Evolutionary conservation across 768 basidiomycete species (phyloP).

Genomic region (Phlegmacium glaucopus): DNA sequence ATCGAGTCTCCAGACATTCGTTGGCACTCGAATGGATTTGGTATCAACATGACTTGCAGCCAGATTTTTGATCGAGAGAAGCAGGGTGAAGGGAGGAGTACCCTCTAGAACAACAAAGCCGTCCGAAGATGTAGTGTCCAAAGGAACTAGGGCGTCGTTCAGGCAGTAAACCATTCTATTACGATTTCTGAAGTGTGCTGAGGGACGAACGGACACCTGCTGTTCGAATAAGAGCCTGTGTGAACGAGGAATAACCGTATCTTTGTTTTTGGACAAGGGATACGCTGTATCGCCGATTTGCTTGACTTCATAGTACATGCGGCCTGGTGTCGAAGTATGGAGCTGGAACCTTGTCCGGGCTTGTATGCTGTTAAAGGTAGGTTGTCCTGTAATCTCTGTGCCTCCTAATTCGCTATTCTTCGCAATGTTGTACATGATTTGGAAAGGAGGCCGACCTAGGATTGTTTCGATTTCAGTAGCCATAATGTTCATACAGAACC

Average conservation of each 20-base stretch:
- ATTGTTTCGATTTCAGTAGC: background rate
- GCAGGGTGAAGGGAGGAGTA: slow-evolving; percentile 79
- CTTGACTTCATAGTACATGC: slow-evolving; percentile 87
- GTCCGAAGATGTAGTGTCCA: slow-evolving; percentile 50
- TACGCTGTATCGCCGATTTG: slow-evolving; percentile 86
- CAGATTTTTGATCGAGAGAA: slow-evolving; percentile 73
- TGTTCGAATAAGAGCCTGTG: slow-evolving; percentile 81
- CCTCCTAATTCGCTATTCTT: slow-evolving; percentile 64
- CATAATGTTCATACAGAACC: background rate
- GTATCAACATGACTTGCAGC: slow-evolving; percentile 63
- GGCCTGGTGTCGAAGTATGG: slow-evolving; percentile 71
- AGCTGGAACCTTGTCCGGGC: slow-evolving; percentile 76
- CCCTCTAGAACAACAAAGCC: slow-evolving; percentile 73
- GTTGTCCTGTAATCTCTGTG: slow-evolving; percentile 69
- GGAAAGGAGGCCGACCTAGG: slow-evolving; percentile 87
- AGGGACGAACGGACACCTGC: slow-evolving; percentile 77
- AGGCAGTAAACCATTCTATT: slow-evolving; percentile 73
- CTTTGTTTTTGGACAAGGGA: slow-evolving; percentile 65
- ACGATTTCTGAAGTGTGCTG: slow-evolving; percentile 69
- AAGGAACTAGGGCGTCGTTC: slow-evolving; percentile 58
- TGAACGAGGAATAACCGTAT: slow-evolving; percentile 60
- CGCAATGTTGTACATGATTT: slow-evolving; percentile 86
- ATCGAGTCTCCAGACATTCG: slow-evolving; percentile 65
- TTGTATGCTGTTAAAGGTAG: slow-evolving; percentile 83
- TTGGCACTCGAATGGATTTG: slow-evolving; percentile 47